Percentiles rank a stretch among this genome's conserved stretches.
Evolutionary conservation across 805 yeast species (phyloP).

Genomic region (Wickerhamomyces ciferrii): DNA sequence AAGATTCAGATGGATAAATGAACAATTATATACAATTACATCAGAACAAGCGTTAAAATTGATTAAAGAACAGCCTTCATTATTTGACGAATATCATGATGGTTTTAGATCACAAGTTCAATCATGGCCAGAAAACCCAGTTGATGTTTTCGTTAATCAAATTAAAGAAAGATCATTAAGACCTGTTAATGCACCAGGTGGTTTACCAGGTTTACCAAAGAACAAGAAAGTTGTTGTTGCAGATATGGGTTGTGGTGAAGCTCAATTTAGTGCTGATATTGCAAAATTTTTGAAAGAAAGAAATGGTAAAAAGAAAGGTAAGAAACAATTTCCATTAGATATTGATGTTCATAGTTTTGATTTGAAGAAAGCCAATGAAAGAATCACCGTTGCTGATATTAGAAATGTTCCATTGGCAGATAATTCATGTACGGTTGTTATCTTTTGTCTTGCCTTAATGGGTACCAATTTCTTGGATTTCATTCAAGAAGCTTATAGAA

Average conservation of each 20-base stretch:
- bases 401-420: conserved; percentile 82
- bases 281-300: conserved; percentile 37
- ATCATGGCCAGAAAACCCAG: conserved; percentile 98
- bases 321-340: conserved; percentile 35
- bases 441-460: conserved; percentile 93
- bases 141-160: conserved; percentile 78
- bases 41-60: conserved; percentile 74
- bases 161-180: conserved; percentile 53
- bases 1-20: conserved; percentile 96
- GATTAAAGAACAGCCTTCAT: conserved; percentile 74
- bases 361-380: conserved; percentile 78
- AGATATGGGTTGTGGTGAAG: conserved; percentile 99
- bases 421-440: conserved; percentile 77
- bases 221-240: conserved; percentile 70
- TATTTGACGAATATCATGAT: conserved; percentile 91
- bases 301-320: conserved; percentile 25
- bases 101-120: conserved; percentile 95
- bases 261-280: conserved; percentile 72
- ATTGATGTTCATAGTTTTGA: conserved; percentile 85
- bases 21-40: conserved; percentile 84
- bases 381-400: conserved; percentile 96
- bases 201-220: conserved; percentile 66
- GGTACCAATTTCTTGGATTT: conserved; percentile 95
- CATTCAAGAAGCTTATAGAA: conserved; percentile 81
- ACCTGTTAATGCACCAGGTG: conserved; percentile 94